phyloP scores from a whole-genome alignment of 1,284 basidiomycete genomes.

The Peniophora sp. region DNA sequence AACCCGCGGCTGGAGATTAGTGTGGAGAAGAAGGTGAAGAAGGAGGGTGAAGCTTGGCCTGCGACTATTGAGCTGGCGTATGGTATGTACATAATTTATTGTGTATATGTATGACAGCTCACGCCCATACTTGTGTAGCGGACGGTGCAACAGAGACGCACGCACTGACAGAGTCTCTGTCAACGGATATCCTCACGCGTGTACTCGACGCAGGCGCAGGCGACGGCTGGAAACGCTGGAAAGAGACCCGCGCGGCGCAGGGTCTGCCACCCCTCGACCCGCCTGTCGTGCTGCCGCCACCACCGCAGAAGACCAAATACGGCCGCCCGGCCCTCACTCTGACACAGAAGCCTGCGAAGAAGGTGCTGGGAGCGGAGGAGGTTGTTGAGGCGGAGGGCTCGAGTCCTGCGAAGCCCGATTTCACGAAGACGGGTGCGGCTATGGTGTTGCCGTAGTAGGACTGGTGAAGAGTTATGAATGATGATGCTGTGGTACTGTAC shows the following conservation, averaged over 20 bases:
- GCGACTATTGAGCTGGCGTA: slow-evolving; percentile 54
- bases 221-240: slow-evolving; percentile 50
- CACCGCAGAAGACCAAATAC: background rate
- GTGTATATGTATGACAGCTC: background rate
- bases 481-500: too few relatives aligned
- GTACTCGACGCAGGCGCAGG: slow-evolving; percentile 61
- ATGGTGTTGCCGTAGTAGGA: slow-evolving; percentile 36
- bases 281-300: slow-evolving; percentile 6
- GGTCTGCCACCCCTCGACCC: slow-evolving; percentile 42
- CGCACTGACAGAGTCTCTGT: slow-evolving; percentile 58
- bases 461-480: background rate
- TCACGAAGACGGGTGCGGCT: slow-evolving; percentile 36
- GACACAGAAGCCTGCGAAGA: slow-evolving; percentile 3
- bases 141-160: slow-evolving; percentile 44
- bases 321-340: background rate
- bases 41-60: slow-evolving; percentile 43
- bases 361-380: slow-evolving; percentile 11
- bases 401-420: slow-evolving; percentile 11
- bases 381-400: slow-evolving; percentile 15
- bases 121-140: slow-evolving; percentile 25
- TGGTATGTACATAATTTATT: slow-evolving; percentile 31
- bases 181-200: slow-evolving; percentile 54
- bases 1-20: slow-evolving; percentile 57
- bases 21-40: slow-evolving; percentile 45
- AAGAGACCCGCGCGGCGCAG: slow-evolving; percentile 33